Evolutionary conservation across 805 yeast species (phyloP).

Genomic region (Candida andamanensis): DNA sequence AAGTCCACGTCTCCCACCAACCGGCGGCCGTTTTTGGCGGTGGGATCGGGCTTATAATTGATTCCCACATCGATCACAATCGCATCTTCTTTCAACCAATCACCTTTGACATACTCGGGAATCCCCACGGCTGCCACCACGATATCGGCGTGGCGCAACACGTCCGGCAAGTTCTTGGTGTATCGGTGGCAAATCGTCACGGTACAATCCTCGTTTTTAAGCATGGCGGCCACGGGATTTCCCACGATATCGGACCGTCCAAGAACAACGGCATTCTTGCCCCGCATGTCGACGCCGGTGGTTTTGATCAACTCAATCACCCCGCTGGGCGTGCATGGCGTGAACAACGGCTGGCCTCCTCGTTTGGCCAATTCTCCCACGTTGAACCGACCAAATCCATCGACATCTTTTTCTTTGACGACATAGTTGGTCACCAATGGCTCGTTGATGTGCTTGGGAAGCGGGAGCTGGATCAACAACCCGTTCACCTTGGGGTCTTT

Average conservation of each 20-base stretch:
- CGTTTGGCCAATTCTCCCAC: slow-evolving; percentile 87
- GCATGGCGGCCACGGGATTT: slow-evolving; percentile 80
- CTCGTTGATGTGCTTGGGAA: slow-evolving; percentile 59
- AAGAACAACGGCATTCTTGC: slow-evolving; percentile 82
- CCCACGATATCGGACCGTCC: slow-evolving; percentile 98
- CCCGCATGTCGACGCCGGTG: slow-evolving; percentile 62
- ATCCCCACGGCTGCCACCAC: slow-evolving; percentile 90
- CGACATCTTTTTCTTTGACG: slow-evolving; percentile 82
- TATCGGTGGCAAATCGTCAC: slow-evolving; percentile 83
- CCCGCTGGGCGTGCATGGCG: slow-evolving; percentile 96
- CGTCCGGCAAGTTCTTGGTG: slow-evolving; percentile 53
- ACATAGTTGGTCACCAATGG: slow-evolving; percentile 76
- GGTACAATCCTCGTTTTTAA: slow-evolving; percentile 76
- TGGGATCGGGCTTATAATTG: slow-evolving; percentile 73
- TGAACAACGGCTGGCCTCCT: slow-evolving; percentile 75
- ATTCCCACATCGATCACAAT: slow-evolving; percentile 94
- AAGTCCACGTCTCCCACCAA: slow-evolving; percentile 96
- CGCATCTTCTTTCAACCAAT: slow-evolving; percentile 80
- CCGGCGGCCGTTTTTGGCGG: slow-evolving; percentile 71
- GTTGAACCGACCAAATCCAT: slow-evolving; percentile 86
- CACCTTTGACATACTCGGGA: slow-evolving; percentile 80
- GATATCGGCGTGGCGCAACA: slow-evolving; percentile 69
- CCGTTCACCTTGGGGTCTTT: slow-evolving; percentile 79
- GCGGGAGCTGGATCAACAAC: slow-evolving; percentile 76
- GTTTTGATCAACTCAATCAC: slow-evolving; percentile 73